Evolutionary conservation across 345 rosid species (phyloP).

Genomic region (Excoecaria agallocha): DNA sequence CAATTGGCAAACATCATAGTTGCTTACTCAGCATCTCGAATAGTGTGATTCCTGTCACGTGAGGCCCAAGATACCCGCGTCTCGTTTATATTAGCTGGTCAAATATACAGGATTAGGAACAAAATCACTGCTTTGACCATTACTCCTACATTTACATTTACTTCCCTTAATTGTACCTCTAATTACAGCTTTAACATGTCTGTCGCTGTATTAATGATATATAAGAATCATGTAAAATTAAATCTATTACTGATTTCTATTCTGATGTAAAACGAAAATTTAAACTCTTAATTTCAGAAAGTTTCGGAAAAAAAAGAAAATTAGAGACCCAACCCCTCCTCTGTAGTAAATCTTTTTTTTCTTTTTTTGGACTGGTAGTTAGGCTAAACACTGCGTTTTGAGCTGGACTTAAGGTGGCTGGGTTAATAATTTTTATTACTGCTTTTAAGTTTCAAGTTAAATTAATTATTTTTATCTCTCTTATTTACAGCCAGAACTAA

Average conservation of each 20-base stretch:
- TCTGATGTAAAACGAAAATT: no score
- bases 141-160: slow-evolving; percentile 8
- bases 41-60: slow-evolving; percentile 47
- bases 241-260: no score
- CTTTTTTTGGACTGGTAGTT: no score
- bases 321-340: no score
- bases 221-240: no score
- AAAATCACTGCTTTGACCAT: slow-evolving; percentile 29
- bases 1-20: neutral
- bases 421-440: slow-evolving; percentile 5
- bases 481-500: slow-evolving; percentile 31
- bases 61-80: slow-evolving; percentile 85
- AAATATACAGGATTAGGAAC: slow-evolving; percentile 12
- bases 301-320: no score
- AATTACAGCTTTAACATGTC: neutral
- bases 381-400: slow-evolving; percentile 11
- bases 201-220: no score
- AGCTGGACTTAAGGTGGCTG: slow-evolving; percentile 11
- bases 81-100: slow-evolving; percentile 27
- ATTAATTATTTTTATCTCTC: neutral
- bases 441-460: slow-evolving; percentile 1
- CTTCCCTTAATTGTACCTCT: neutral
- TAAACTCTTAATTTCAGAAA: no score
- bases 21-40: slow-evolving; percentile 11
- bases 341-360: no score